Conservation (phyloP, 1,284 basidiomycete species). For the Ceratobasidium sp. region DNA sequence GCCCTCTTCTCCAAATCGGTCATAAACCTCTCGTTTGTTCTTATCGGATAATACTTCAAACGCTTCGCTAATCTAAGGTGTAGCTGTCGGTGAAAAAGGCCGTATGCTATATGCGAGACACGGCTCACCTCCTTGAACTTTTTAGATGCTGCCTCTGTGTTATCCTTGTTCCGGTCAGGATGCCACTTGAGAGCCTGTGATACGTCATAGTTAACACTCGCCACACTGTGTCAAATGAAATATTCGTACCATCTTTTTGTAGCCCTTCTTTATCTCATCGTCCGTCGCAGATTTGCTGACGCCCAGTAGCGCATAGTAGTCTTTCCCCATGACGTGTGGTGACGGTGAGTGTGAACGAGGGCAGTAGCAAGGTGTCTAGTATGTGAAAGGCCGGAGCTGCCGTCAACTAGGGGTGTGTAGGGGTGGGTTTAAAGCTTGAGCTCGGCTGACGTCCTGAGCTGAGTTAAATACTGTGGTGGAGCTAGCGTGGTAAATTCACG, state of each 20-base stretch:
- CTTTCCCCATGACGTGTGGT: conserved; percentile 46
- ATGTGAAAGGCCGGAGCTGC: not conserved
- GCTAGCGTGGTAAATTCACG: conserved; percentile 32
- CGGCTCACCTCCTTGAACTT: conserved; percentile 90
- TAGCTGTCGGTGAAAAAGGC: not conserved
- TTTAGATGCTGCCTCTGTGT: conserved; percentile 78
- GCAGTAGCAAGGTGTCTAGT: not conserved
- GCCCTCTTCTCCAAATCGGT: conserved; percentile 96
- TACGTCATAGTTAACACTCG: not conserved
- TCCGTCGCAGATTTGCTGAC: conserved; percentile 60
- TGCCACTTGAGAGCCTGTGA: conserved; percentile 87
- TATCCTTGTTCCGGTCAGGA: conserved; percentile 86
- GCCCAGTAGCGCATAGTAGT: conserved; percentile 59
- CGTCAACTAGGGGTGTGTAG: not conserved
- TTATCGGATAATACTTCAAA: conserved; percentile 96
- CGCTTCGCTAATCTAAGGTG: conserved; percentile 84
- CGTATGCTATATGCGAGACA: not conserved
- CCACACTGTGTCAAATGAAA: not conserved
- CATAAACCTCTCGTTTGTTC: conserved; percentile 92
- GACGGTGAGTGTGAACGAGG: not conserved
- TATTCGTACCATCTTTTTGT: conserved; percentile 48
- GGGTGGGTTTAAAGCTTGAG: not conserved
- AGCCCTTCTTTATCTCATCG: conserved; percentile 67
- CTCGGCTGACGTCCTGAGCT: conserved; percentile 11
- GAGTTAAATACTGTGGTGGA: conserved; percentile 36